phyloP scores from a whole-genome alignment of 2,329 filamentous ascomycete genomes.

The Alternaria arbusti region DNA sequence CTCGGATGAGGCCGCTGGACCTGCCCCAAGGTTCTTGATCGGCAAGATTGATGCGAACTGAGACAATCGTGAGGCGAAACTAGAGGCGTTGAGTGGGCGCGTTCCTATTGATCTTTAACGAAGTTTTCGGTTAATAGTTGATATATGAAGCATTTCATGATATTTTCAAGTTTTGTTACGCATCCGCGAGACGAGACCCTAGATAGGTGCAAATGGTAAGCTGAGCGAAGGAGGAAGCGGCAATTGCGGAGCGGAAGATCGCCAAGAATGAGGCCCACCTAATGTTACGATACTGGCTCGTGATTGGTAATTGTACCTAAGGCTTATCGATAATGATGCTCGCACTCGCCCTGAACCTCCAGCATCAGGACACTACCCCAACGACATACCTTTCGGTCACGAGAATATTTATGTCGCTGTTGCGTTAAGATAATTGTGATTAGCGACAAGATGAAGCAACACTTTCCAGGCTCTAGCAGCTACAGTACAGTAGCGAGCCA shows the following conservation, averaged over 20 bases:
- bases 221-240: background rate
- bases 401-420: background rate
- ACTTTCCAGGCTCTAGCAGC: background rate
- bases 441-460: rapidly evolving
- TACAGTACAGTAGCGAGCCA: background rate
- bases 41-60: slow-evolving; percentile 18
- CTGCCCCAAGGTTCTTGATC: slow-evolving; percentile 37
- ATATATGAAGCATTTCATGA: background rate
- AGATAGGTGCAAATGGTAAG: background rate
- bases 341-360: background rate
- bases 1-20: slow-evolving; percentile 25
- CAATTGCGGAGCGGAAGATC: background rate
- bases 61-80: background rate
- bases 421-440: background rate
- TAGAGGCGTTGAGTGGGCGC: background rate
- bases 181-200: background rate
- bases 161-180: background rate
- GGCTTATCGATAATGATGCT: background rate
- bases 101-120: background rate
- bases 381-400: background rate
- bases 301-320: rapidly evolving
- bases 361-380: background rate
- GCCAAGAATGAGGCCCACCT: background rate
- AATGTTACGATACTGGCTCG: background rate
- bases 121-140: background rate